phyloP scores from a whole-genome alignment of 257 asterid genomes.

The Solanum etuberosum region DNA sequence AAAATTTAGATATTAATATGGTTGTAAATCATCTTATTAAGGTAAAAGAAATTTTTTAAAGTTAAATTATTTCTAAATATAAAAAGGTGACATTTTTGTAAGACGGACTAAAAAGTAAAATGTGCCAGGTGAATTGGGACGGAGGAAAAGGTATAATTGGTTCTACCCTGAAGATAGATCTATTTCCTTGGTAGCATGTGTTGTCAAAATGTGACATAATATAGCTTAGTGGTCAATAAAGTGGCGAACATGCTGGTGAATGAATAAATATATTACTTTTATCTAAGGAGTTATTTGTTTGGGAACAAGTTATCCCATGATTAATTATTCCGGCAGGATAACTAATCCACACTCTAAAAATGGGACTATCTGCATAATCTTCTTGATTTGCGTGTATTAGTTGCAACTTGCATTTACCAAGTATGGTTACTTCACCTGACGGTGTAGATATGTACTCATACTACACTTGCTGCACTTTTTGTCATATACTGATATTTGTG shows the following conservation, averaged over 20 bases:
- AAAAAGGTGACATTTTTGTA: too few species aligned
- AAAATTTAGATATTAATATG: background rate
- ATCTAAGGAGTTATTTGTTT: background rate
- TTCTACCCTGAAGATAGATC: background rate
- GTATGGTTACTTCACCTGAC: background rate
- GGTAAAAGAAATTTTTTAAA: background rate
- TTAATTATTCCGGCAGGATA: too few species aligned
- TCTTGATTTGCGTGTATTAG: background rate
- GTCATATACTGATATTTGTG: background rate
- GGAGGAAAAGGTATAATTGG: background rate
- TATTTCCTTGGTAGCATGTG: background rate
- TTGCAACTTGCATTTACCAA: background rate
- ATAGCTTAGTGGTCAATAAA: background rate
- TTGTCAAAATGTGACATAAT: background rate
- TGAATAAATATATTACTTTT: background rate
- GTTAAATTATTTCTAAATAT: background rate
- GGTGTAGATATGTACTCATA: background rate
- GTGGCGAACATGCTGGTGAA: background rate
- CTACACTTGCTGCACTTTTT: background rate
- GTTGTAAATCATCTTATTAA: background rate
- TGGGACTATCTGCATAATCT: background rate
- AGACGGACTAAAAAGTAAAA: background rate
- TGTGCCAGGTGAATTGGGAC: background rate
- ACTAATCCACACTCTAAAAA: background rate
- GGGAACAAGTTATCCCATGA: background rate